These are phyloP conservation scores for Pyrenophora seminiperda DNA, from an alignment of 2,329 filamentous ascomycete species.

Conservation along the genomic window DNA sequence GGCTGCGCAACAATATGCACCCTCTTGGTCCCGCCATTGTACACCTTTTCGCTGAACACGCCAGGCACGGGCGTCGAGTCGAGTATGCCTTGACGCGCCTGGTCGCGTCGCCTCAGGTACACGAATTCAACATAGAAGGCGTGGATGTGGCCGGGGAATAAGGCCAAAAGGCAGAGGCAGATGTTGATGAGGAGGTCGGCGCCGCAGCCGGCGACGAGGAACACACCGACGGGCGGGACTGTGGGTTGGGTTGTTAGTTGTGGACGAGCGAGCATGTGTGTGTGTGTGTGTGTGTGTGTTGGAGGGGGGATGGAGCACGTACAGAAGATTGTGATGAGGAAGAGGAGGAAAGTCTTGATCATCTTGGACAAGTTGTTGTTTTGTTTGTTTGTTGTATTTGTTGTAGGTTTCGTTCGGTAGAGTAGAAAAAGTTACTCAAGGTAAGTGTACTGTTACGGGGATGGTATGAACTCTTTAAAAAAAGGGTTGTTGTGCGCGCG, in stretches of 20 bases:
- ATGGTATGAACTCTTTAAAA: too few relatives aligned
- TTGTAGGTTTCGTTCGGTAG: not conserved
- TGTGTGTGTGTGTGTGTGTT: too few relatives aligned
- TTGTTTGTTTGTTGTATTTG: not conserved
- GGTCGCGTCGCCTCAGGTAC: constrained; percentile 76
- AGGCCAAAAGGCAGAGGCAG: constrained; percentile 53
- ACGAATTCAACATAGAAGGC: constrained; percentile 84
- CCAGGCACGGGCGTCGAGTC: constrained; percentile 65
- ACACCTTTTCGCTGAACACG: constrained; percentile 74
- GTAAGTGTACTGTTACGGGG: too few relatives aligned
- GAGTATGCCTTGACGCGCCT: constrained; percentile 62
- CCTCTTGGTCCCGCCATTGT: constrained; percentile 62
- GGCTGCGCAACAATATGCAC: constrained; percentile 1
- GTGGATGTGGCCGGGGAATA: constrained; percentile 76
- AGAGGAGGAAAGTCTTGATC: constrained; percentile 47
- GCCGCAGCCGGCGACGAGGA: constrained; percentile 56
- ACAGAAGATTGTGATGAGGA: constrained; percentile 55
- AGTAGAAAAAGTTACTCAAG: too few relatives aligned
- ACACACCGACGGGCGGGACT: constrained; percentile 58
- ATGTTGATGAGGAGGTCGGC: constrained; percentile 57
- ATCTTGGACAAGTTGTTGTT: constrained; percentile 10
- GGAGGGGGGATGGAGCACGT: constrained; percentile 4
- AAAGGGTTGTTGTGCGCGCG: too few relatives aligned
- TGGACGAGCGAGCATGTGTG: too few relatives aligned
- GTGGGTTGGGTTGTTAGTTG: not conserved